phyloP scores from a whole-genome alignment of 2,329 filamentous ascomycete species.

The Phyllosticta paracitricarpa region DNA sequence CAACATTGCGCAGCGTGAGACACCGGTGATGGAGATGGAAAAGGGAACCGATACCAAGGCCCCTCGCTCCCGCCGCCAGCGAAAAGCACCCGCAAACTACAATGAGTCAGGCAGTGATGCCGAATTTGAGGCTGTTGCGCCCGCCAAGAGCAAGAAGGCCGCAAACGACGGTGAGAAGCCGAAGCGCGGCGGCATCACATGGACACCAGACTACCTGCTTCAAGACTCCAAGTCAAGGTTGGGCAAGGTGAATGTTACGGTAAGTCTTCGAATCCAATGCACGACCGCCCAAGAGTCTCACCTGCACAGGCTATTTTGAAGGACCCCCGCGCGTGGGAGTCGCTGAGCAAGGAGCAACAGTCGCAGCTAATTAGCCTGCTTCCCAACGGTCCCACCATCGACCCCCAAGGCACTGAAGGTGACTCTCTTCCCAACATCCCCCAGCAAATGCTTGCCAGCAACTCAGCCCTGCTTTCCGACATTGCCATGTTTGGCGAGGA shows the following conservation, averaged over 20 bases:
- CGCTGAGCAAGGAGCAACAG: slow-evolving; percentile 6
- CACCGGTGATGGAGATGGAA: neutral
- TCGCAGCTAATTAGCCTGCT: neutral
- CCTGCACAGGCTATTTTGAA: slow-evolving; percentile 4
- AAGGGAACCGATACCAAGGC: neutral
- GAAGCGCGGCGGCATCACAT: slow-evolving; percentile 9
- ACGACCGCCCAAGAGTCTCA: neutral
- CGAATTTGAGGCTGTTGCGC: slow-evolving; percentile 10
- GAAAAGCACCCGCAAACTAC: neutral
- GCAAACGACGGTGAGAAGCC: neutral
- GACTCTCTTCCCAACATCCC: neutral
- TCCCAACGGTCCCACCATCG: neutral
- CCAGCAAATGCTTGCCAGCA: slow-evolving; percentile 20
- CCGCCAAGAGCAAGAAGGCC: neutral
- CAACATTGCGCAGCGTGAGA: neutral
- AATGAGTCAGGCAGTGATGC: slow-evolving; percentile 8
- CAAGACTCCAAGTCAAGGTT: slow-evolving; percentile 23
- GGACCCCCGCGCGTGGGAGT: slow-evolving; percentile 10
- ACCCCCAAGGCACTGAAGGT: neutral
- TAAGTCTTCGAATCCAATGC: slow-evolving; percentile 3
- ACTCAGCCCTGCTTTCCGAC: slow-evolving; percentile 41
- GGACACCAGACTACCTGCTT: slow-evolving; percentile 22
- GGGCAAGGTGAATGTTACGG: slow-evolving; percentile 23
- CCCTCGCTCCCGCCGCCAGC: neutral
- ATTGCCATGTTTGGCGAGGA: slow-evolving; percentile 48